These are phyloP conservation scores for Plasmopara viticola DNA, from an alignment of 352 stramenopile species.

Conservation along the genomic window DNA sequence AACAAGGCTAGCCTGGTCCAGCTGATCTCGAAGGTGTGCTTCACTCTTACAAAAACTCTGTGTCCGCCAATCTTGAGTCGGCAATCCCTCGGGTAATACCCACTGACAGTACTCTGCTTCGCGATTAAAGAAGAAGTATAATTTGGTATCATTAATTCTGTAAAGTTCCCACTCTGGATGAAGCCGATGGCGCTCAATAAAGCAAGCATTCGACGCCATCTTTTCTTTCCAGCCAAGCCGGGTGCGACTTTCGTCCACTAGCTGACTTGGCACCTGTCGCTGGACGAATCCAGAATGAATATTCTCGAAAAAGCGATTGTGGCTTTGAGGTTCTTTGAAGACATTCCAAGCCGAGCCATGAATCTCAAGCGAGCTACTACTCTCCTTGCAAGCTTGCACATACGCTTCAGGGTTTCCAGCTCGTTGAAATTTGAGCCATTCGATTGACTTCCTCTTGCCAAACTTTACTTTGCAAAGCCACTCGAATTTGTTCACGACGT, in stretches of 20 bases:
- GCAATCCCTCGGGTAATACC: constrained; percentile 29
- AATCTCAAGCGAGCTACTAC: constrained; percentile 13
- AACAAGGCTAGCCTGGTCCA: constrained; percentile 34
- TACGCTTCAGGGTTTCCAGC: constrained; percentile 39
- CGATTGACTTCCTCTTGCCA: constrained; percentile 45
- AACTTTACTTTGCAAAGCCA: constrained; percentile 21
- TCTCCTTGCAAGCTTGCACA: constrained; percentile 29
- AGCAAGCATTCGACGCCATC: constrained; percentile 31
- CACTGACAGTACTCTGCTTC: constrained; percentile 48
- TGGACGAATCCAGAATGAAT: constrained; percentile 52
- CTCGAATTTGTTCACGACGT: constrained; percentile 26
- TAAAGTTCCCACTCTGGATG: constrained; percentile 55
- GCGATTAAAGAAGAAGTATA: constrained; percentile 76
- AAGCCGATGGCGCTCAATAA: constrained; percentile 48
- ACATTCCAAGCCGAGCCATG: constrained; percentile 33
- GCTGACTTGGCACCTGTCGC: constrained; percentile 44
- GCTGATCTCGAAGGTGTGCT: constrained; percentile 40
- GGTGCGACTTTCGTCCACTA: constrained; percentile 24
- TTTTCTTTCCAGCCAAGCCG: constrained; percentile 68
- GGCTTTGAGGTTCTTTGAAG: constrained; percentile 47
- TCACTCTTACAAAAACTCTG: constrained; percentile 48
- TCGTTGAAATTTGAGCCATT: constrained; percentile 43
- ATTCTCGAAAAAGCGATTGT: constrained; percentile 64
- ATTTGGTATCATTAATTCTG: constrained; percentile 41
- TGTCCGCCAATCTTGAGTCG: constrained; percentile 39